Conservation (phyloP, 2,329 filamentous ascomycete genomes). For the Pseudogymnoascus sp. region DNA sequence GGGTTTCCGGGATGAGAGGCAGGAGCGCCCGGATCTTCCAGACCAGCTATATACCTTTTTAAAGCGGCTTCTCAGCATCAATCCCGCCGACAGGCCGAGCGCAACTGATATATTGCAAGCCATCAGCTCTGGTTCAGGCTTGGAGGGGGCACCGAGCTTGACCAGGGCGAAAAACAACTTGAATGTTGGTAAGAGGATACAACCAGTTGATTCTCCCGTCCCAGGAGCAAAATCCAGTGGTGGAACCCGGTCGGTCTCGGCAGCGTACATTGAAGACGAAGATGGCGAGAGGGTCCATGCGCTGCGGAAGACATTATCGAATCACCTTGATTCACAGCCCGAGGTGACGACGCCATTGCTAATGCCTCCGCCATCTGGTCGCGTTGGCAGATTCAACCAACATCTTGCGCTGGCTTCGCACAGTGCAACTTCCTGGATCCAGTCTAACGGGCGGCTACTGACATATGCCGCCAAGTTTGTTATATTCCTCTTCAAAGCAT, state of each 20-base stretch:
- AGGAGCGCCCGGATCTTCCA: constrained; percentile 73
- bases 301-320: background rate
- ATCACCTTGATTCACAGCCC: constrained; percentile 2
- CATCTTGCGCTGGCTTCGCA: constrained; percentile 28
- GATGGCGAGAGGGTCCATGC: constrained; percentile 8
- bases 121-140: constrained; percentile 17
- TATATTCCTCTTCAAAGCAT: constrained; percentile 62
- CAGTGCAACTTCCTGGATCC: constrained; percentile 26
- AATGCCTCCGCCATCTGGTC: constrained; percentile 32
- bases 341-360: constrained; percentile 27
- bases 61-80: constrained; percentile 68
- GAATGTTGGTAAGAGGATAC: constrained; percentile 21
- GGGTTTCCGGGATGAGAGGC: constrained; percentile 72
- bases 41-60: constrained; percentile 78
- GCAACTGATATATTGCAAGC: constrained; percentile 69
- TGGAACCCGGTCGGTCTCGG: constrained; percentile 20
- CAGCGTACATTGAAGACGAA: constrained; percentile 25
- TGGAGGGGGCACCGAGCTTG: background rate
- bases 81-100: constrained; percentile 69
- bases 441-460: constrained; percentile 26
- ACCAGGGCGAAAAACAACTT: background rate
- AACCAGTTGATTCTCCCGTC: constrained; percentile 26
- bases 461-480: constrained; percentile 42
- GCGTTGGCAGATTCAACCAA: constrained; percentile 24
- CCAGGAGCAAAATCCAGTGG: constrained; percentile 20